Evolutionary conservation across 352 stramenopile genomes (phyloP).

Genomic region (Phytophthora podocarpi): DNA sequence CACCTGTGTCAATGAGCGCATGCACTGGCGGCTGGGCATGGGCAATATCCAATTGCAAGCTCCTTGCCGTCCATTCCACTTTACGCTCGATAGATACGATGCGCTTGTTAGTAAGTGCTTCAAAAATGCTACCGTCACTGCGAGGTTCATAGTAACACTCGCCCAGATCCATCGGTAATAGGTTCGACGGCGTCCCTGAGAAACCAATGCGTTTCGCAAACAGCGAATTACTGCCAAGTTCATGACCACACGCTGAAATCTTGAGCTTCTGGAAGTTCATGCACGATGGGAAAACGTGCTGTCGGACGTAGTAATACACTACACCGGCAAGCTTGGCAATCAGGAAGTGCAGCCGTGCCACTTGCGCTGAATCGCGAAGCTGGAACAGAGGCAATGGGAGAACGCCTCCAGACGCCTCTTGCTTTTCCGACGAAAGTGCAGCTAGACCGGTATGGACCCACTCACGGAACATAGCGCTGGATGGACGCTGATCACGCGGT

Average conservation of each 20-base stretch:
- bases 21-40: slow-evolving; percentile 76
- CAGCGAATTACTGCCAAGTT: slow-evolving; percentile 98
- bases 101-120: slow-evolving; percentile 94
- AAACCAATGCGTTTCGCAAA: slow-evolving; percentile 98
- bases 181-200: slow-evolving; percentile 98
- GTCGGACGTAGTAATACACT: slow-evolving; percentile 98
- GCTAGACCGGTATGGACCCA: slow-evolving; percentile 69
- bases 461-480: slow-evolving; percentile 75
- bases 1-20: slow-evolving; percentile 91
- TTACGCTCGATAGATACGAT: slow-evolving; percentile 91
- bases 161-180: slow-evolving; percentile 98
- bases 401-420: slow-evolving; percentile 54
- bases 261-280: slow-evolving; percentile 99
- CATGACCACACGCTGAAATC: slow-evolving; percentile 98
- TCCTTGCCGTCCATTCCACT: slow-evolving; percentile 79
- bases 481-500: slow-evolving; percentile 79
- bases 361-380: slow-evolving; percentile 96
- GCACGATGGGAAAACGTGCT: slow-evolving; percentile 98
- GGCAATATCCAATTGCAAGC: slow-evolving; percentile 82
- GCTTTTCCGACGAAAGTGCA: slow-evolving; percentile 31
- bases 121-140: slow-evolving; percentile 98
- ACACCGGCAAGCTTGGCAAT: slow-evolving; percentile 94
- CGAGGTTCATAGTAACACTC: slow-evolving; percentile 98
- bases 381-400: slow-evolving; percentile 97
- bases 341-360: slow-evolving; percentile 94